phyloP scores from a whole-genome alignment of 768 basidiomycete species.

The Russula emetica region DNA sequence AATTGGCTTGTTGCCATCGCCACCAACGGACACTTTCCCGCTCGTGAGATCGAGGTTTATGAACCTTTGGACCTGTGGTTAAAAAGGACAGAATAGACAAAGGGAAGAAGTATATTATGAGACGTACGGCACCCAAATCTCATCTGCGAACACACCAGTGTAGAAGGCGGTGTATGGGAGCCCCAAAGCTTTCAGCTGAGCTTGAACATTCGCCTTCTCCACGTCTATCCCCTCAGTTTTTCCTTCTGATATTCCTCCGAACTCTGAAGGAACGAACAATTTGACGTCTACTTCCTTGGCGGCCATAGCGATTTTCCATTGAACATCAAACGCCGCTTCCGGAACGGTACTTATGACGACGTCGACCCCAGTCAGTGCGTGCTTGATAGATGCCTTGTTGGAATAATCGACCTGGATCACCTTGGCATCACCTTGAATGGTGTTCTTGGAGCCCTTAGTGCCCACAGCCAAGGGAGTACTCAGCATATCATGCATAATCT shows the following conservation, averaged over 20 bases:
- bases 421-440: constrained; percentile 12
- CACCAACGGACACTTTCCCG: constrained; percentile 24
- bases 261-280: neutral
- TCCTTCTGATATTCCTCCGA: neutral
- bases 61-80: neutral
- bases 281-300: constrained; percentile 21
- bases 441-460: constrained; percentile 27
- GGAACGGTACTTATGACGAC: constrained; percentile 22
- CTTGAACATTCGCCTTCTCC: neutral
- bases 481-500: too few species aligned
- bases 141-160: constrained; percentile 14
- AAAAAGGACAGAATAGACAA: neutral
- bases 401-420: constrained; percentile 21
- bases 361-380: constrained; percentile 8
- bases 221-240: neutral
- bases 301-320: constrained; percentile 9
- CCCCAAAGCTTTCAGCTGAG: neutral
- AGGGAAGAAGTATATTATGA: neutral
- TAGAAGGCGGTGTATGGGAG: constrained; percentile 18
- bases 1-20: constrained; percentile 25
- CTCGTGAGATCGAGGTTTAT: constrained; percentile 12
- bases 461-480: neutral
- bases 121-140: neutral
- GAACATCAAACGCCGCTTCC: neutral
- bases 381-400: constrained; percentile 8